Evolutionary conservation across 2,329 filamentous ascomycete genomes (phyloP), one percentile per base, ranked within the genome.

Genomic region (Claviceps sp.): DNA sequence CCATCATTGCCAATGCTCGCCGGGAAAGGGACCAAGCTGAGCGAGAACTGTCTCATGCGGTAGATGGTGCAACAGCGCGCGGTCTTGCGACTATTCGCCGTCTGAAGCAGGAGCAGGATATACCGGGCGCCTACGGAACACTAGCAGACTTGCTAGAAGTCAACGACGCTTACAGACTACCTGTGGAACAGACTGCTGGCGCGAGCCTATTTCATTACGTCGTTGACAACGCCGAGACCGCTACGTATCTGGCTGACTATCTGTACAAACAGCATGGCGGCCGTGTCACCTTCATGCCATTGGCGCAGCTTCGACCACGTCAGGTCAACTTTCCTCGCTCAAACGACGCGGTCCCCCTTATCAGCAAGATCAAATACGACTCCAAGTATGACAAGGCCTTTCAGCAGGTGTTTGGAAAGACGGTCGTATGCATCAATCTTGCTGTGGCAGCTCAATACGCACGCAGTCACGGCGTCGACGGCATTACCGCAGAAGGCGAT

Each of bases 201-300:
- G 84, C 84, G 56, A 95, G 88, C 64, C 75, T 98, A 8, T 98
- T 98, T 70, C 88, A 98, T 67, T 95, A 95, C 58, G 83, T 98
- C 11, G 91, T 97, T 44, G 91, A 98, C 65, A 91, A 85, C 48
- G 88, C 94, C 55, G 81, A 86, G 42, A 96, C 90, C 0, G 89
- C 90, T 1, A 88, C 87, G 1, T 80, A 81, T 58, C 79, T 96
- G 37, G 81, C 93, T 44, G 85, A 91, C 58, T 78, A 82, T 14
- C 74, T 98, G 30, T 85, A 89, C 63, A 84, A 82, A 57, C 82
- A 88, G 58, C 85, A 82, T 55, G 85, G 86, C 16, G 93, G 93
- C 13, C 81, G 93, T 63, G 79, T 98, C 18, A 98, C 94, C 0
- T 96, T 96, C 62, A 91, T 97, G 77, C 93, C 93, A 0, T 74